These are phyloP conservation scores for Aspergillus hortae DNA, from an alignment of 2,329 filamentous ascomycete genomes.

Conservation along the genomic window DNA sequence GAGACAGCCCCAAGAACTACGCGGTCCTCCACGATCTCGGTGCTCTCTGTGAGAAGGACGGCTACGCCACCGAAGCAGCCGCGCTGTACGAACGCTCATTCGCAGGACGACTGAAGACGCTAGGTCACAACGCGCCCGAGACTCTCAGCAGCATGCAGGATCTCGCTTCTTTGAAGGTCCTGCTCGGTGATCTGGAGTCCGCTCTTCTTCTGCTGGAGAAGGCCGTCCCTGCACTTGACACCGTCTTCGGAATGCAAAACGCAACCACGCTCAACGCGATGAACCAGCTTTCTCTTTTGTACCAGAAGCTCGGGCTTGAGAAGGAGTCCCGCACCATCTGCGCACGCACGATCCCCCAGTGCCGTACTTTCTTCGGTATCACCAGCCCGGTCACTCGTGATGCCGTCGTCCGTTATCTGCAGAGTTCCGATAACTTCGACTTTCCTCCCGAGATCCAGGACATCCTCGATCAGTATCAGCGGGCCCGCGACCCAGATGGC, in stretches of 20 bases:
- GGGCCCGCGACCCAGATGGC: slow-evolving; percentile 19
- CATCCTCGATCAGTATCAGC: slow-evolving; percentile 25
- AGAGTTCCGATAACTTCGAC: slow-evolving; percentile 26
- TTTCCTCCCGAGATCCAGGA: slow-evolving; percentile 25
- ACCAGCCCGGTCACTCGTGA: slow-evolving; percentile 22
- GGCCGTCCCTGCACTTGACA: slow-evolving; percentile 26
- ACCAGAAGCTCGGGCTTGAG: slow-evolving; percentile 27
- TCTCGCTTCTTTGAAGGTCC: slow-evolving; percentile 24
- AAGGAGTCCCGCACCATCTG: slow-evolving; percentile 24
- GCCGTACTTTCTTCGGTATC: slow-evolving; percentile 23
- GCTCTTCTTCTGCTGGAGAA: slow-evolving; percentile 26
- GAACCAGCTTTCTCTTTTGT: slow-evolving; percentile 26
- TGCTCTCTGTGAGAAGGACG: slow-evolving; percentile 25
- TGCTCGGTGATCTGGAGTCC: slow-evolving; percentile 25
- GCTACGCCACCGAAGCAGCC: slow-evolving; percentile 28
- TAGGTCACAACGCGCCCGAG: slow-evolving; percentile 29
- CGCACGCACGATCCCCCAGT: slow-evolving; percentile 22
- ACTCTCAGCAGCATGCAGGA: slow-evolving; percentile 29
- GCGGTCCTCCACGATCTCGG: slow-evolving; percentile 26
- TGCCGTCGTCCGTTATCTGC: slow-evolving; percentile 22
- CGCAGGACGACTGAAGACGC: slow-evolving; percentile 25
- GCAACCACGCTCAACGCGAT: slow-evolving; percentile 27
- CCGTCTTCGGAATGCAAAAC: slow-evolving; percentile 27
- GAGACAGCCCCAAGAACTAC: slow-evolving; percentile 28
- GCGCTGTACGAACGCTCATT: slow-evolving; percentile 29